phyloP scores from a whole-genome alignment of 768 basidiomycete species.

The Dioszegia crocea region DNA sequence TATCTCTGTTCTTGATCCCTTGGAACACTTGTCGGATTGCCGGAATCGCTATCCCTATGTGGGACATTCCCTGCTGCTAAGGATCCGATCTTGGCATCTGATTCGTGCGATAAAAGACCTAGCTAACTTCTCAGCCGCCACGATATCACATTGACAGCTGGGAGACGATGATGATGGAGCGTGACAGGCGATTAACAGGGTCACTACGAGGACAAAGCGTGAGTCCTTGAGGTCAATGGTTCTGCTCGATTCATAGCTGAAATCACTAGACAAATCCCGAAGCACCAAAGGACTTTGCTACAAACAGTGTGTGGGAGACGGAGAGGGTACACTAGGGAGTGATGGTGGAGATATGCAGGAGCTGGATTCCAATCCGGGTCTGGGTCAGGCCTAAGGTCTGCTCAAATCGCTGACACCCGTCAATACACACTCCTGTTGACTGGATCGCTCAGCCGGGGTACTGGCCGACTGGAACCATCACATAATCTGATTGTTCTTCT shows the following conservation, averaged over 20 bases:
- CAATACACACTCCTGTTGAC: too few species aligned
- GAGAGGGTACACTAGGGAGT: conserved; percentile 51
- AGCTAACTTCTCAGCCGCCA: conserved; percentile 58
- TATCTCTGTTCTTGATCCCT: neutral
- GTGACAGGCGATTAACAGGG: conserved; percentile 83
- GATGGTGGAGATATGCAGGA: neutral
- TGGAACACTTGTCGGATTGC: neutral
- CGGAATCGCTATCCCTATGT: too few species aligned
- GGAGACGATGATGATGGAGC: conserved; percentile 95
- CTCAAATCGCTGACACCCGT: too few species aligned
- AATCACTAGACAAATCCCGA: conserved; percentile 67
- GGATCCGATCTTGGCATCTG: too few species aligned
- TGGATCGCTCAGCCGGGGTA: too few species aligned
- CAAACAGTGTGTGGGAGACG: conserved; percentile 70
- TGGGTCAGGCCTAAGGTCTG: too few species aligned
- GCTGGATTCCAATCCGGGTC: neutral
- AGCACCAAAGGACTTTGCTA: conserved; percentile 67
- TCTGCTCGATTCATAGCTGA: too few species aligned
- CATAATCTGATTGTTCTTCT: too few species aligned
- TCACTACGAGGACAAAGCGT: conserved; percentile 80
- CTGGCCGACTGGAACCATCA: too few species aligned
- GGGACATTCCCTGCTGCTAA: too few species aligned
- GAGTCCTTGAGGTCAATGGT: too few species aligned
- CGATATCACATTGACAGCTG: conserved; percentile 81
- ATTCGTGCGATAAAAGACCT: too few species aligned